Conservation (phyloP, 225 moss, liverwort and hornwort genomes). For the Physcomitrium patens region DNA sequence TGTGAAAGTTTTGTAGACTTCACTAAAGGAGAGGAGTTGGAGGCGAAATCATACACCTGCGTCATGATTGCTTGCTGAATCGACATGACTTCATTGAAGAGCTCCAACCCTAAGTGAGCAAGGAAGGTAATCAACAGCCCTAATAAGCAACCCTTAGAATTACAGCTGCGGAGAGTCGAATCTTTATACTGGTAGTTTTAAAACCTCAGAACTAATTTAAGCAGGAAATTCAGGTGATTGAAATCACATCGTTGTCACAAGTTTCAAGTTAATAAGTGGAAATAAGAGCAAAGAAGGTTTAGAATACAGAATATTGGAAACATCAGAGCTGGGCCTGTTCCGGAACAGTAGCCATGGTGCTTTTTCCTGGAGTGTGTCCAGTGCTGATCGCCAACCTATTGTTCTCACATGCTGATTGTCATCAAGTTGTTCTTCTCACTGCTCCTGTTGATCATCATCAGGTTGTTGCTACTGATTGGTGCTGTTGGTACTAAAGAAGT, state of each 20-base stretch:
- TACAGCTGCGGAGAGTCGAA: slow-evolving; percentile 7
- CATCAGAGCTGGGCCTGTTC: no score
- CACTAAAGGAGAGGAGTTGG: slow-evolving; percentile 32
- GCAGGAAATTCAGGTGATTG: not conserved
- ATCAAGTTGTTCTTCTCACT: no score
- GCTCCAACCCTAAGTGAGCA: not conserved
- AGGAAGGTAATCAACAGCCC: slow-evolving; percentile 12
- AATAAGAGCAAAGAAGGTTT: not conserved
- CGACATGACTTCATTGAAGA: slow-evolving; percentile 5
- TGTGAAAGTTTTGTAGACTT: slow-evolving; percentile 3
- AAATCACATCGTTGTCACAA: no score
- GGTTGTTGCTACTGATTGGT: no score
- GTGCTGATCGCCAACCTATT: no score
- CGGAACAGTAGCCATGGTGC: no score
- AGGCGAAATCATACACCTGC: slow-evolving; percentile 24
- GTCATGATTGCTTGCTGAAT: slow-evolving; percentile 37
- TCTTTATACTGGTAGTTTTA: not conserved
- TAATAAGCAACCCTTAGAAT: slow-evolving; percentile 21
- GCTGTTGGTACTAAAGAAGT: no score
- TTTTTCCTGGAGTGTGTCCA: no score
- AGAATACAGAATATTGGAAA: not conserved
- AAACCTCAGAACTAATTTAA: not conserved
- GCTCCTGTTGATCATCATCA: no score
- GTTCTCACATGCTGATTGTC: no score
- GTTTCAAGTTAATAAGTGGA: not conserved